Evolutionary conservation across 352 stramenopile genomes (phyloP).

Genomic region (Phytophthora rubi): DNA sequence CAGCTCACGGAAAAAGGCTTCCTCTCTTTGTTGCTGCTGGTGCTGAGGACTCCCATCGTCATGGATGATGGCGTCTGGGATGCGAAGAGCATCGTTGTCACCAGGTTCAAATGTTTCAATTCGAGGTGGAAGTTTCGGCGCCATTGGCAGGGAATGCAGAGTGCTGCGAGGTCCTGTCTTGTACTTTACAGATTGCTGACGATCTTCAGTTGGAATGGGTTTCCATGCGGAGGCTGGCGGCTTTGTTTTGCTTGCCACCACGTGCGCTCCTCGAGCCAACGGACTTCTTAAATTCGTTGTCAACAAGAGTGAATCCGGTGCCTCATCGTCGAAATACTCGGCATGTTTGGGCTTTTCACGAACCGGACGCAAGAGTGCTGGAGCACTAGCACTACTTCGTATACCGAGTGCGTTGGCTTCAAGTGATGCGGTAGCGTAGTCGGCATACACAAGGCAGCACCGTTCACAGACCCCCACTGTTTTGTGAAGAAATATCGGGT

Average conservation of each 20-base stretch:
- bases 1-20: slow-evolving; percentile 76
- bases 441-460: slow-evolving; percentile 95
- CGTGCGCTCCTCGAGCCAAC: slow-evolving; percentile 3
- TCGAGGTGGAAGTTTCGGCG: slow-evolving; percentile 60
- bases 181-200: slow-evolving; percentile 16
- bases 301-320: slow-evolving; percentile 42
- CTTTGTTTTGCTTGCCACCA: slow-evolving; percentile 34
- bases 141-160: slow-evolving; percentile 45
- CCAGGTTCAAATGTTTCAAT: slow-evolving; percentile 64
- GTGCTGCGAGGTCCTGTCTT: slow-evolving; percentile 34
- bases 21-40: slow-evolving; percentile 50
- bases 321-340: slow-evolving; percentile 39
- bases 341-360: slow-evolving; percentile 60
- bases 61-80: slow-evolving; percentile 20
- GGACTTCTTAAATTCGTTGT: slow-evolving; percentile 11
- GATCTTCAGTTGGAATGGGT: slow-evolving; percentile 45
- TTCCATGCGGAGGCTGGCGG: slow-evolving; percentile 66
- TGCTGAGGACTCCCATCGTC: slow-evolving; percentile 30
- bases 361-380: slow-evolving; percentile 69
- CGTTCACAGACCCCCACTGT: slow-evolving; percentile 90
- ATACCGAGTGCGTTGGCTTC: slow-evolving; percentile 71
- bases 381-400: slow-evolving; percentile 46
- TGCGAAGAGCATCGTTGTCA: slow-evolving; percentile 36
- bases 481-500: slow-evolving; percentile 96
- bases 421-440: slow-evolving; percentile 80